Conservation (phyloP, 116 monocot genomes). For the Cymodocea nodosa region DNA sequence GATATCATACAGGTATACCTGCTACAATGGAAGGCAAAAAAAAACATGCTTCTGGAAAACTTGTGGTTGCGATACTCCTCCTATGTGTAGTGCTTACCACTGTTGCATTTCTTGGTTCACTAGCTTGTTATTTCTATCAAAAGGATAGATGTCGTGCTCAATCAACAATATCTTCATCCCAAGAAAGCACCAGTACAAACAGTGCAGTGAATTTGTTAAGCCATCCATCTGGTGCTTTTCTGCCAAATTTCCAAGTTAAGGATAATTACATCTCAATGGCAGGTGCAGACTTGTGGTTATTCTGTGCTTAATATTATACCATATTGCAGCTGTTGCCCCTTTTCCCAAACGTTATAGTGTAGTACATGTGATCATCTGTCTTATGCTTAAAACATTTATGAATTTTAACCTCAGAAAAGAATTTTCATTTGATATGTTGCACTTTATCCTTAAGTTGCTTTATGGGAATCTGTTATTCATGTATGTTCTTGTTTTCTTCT, state of each 20-base stretch:
- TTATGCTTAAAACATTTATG: too few species aligned
- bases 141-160: constrained; percentile 34
- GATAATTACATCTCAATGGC: constrained; percentile 10
- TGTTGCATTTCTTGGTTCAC: constrained; percentile 31
- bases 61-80: constrained; percentile 34
- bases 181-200: constrained; percentile 46
- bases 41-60: constrained; percentile 30
- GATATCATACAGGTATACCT: constrained; percentile 16
- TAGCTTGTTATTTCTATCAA: constrained; percentile 44
- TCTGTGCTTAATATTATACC: too few species aligned
- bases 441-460: too few species aligned
- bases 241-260: constrained; percentile 5
- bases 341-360: not conserved
- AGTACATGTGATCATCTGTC: too few species aligned
- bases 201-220: constrained; percentile 62
- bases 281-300: constrained; percentile 13
- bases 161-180: constrained; percentile 24
- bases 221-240: constrained; percentile 33
- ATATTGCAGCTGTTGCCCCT: not conserved
- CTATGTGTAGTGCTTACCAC: constrained; percentile 42
- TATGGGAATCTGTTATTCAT: not conserved
- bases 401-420: too few species aligned
- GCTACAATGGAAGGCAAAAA: constrained; percentile 17
- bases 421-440: too few species aligned
- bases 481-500: not conserved